These are phyloP conservation scores for Vararia minispora DNA, from an alignment of 768 basidiomycete species.

Conservation along the genomic window DNA sequence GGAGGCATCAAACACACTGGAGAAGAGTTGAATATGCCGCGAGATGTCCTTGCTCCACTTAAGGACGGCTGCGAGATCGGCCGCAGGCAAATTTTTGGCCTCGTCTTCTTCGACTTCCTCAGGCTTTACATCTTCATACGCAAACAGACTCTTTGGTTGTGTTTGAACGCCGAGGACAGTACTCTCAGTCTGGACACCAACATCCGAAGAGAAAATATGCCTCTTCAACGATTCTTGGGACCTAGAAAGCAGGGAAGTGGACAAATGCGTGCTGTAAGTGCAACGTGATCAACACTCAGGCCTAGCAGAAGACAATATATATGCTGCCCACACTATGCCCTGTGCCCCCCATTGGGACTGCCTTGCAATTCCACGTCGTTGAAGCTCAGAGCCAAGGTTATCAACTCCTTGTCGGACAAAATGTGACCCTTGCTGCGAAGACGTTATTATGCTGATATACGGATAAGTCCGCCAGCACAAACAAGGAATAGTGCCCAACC, in stretches of 20 bases:
- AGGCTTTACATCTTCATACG: slow-evolving; percentile 22
- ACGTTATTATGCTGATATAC: not conserved
- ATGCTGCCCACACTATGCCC: slow-evolving; percentile 52
- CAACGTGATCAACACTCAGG: not conserved
- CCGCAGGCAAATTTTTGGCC: slow-evolving; percentile 39
- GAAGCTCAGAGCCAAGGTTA: slow-evolving; percentile 55
- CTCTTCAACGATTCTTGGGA: slow-evolving; percentile 40
- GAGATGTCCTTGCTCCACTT: slow-evolving; percentile 71
- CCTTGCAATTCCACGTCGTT: slow-evolving; percentile 51
- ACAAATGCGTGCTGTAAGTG: slow-evolving; percentile 36
- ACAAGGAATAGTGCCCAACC: slow-evolving; percentile 60
- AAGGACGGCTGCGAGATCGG: slow-evolving; percentile 56
- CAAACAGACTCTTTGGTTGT: slow-evolving; percentile 17
- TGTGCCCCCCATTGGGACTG: slow-evolving; percentile 66
- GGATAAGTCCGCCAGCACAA: slow-evolving; percentile 9
- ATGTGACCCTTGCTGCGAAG: slow-evolving; percentile 53
- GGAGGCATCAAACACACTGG: slow-evolving; percentile 26
- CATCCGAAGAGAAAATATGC: slow-evolving; percentile 45
- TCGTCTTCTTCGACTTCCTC: slow-evolving; percentile 41
- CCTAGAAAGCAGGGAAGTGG: slow-evolving; percentile 31
- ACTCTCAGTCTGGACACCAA: slow-evolving; percentile 48
- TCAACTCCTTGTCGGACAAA: slow-evolving; percentile 55
- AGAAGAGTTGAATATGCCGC: slow-evolving; percentile 57
- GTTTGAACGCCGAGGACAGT: slow-evolving; percentile 23
- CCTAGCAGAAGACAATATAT: slow-evolving; percentile 2